Base-by-base conservation (phyloP, 176 grass and related monocot species). In the Phragmites australis region DNA sequence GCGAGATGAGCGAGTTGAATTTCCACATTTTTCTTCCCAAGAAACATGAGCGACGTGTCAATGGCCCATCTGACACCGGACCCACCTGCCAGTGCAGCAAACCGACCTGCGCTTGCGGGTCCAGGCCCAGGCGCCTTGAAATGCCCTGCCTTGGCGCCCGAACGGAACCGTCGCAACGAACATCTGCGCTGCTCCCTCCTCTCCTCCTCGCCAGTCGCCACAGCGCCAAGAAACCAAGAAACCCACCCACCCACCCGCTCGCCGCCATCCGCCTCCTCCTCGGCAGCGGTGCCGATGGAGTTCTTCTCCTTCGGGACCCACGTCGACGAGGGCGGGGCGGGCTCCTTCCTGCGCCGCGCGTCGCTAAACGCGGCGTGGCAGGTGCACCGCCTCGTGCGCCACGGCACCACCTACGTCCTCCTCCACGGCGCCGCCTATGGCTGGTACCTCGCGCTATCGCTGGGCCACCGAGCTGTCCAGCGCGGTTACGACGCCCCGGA, bases 131-230 rank as follows among this genome's bases (percentile, higher is more conserved):
- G 9, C 70, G 70, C 49, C 70, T 72, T 72, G 16, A 51, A 72
- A 72, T 32, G 48, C 70, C 37, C 30, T 18, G n/a, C n/a, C n/a
- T n/a, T n/a, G n/a, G 63, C 63, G 37, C 69, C 47, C 26, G 34
- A 72, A 70, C 15, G n/a, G 63, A 71, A 66, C 63, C 64, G 64
- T 6, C 64, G 64, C 64, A 67, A 67, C 64, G 5, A 42, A 67
- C 47, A 49, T 39, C 21, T 67, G 64, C 39, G 37, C 60, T 4
- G 60, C 31, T 18, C 15, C 9, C 12, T 42, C 27, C 30, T 34
- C 69, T 9, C 39, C 3, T 14, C 31, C 2, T 9, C 64, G 10
- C 64, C 19, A n/a, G n/a, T 13, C 64, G 19, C 64, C 4, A 4
- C 64, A 27, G 66, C 42, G 22, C 37, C 31, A 54, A 26, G 25